Evolutionary conservation across 768 basidiomycete species (phyloP), one percentile per base, ranked within the genome.

Genomic region (Lyophyllum semitale): DNA sequence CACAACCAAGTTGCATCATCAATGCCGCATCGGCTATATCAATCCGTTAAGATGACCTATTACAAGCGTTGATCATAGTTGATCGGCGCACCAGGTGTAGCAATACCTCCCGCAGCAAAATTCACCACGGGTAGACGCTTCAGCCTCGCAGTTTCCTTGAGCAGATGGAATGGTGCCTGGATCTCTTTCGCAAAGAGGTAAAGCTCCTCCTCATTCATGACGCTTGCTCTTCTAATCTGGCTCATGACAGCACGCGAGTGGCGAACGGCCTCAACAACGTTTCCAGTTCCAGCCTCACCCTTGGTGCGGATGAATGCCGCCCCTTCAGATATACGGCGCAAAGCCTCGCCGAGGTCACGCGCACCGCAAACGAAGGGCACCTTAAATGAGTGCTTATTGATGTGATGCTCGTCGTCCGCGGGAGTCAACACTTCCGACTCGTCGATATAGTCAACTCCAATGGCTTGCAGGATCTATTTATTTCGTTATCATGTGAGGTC

Each of bases 251-350:
- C 76, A 35, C 97, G 88, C 58, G 88, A 84, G 75, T 99, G 96
- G 57, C 93, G 86, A 51, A 98, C 97, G 41, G 97, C 97, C 71
- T 94, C 92, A 53, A 93, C 89, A 45, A 93, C 88, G 67, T 94
- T 94, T 38, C 92, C 92, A 0, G 92, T 93, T 18, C 92, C 92
- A 17, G 88, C 89, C 71, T 92, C 89, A 51, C 94, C 96, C 75
- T 98, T 99, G 55, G 96, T 98, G 62, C 97, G 93, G 74, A 99
- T 95, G 82, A 98, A 95, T 0, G 97, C 93, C 1, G 96, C 96
- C 43, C 97, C 97, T 71, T 99, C 97, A 22, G 91, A 92, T 64
- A 99, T 97, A 58, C 97, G 87, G 37, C 97, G 88, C 5, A 99
- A 81, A 3, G 97, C 97, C 73, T 98, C 95, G 51, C 97, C 97